Evolutionary conservation across 2,329 filamentous ascomycete genomes (phyloP).

Genomic region (Scedosporium dehoogii): DNA sequence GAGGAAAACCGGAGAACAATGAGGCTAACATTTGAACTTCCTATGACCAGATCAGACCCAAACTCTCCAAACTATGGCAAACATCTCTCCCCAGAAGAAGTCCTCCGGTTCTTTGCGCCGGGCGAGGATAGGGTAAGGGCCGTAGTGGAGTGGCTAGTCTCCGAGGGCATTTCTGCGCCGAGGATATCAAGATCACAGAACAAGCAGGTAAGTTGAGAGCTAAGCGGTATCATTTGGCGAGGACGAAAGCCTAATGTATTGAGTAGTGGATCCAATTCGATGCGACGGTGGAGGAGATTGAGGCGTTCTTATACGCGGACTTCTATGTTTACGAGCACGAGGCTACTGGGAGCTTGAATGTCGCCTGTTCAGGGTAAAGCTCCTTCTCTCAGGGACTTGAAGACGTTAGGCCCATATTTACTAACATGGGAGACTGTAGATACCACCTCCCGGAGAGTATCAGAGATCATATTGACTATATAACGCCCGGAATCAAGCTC

Average conservation of each 20-base stretch:
- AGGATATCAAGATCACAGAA: background rate
- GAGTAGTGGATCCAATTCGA: slow-evolving; percentile 2
- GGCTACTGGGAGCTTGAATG: background rate
- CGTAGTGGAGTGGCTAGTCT: background rate
- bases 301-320: background rate
- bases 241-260: background rate
- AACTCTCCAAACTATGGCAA: background rate
- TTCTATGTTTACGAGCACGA: slow-evolving; percentile 1
- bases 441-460: background rate
- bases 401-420: background rate
- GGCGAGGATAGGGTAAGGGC: background rate
- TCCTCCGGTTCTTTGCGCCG: background rate
- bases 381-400: background rate
- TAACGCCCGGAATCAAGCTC: slow-evolving; percentile 37
- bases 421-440: background rate
- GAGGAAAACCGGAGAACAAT: background rate
- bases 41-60: background rate
- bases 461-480: slow-evolving; percentile 33
- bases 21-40: background rate
- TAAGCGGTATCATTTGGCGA: background rate
- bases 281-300: slow-evolving; percentile 1
- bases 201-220: background rate
- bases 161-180: background rate
- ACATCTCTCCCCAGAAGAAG: background rate
- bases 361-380: background rate